Percentiles rank a stretch among this genome's conserved stretches.
phyloP scores from a whole-genome alignment of 345 rosid species.

The Zanthoxylum bungeanum region DNA sequence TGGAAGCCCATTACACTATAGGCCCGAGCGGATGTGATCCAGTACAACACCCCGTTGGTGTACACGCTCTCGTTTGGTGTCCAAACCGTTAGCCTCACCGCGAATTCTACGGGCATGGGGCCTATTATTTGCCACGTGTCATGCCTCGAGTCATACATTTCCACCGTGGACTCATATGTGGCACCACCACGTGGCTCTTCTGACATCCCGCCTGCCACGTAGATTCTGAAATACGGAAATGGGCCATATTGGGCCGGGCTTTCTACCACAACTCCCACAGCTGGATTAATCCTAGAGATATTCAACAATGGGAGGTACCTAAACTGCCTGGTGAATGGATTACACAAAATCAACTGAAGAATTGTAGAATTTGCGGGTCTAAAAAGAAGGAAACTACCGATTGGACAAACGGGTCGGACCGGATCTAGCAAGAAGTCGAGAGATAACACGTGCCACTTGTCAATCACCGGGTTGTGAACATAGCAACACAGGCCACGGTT shows the following conservation, averaged over 20 bases:
- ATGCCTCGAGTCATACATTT: constrained; percentile 38
- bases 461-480: constrained; percentile 32
- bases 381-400: constrained; percentile 41
- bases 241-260: constrained; percentile 6
- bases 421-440: constrained; percentile 34
- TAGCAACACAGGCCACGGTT: constrained; percentile 30
- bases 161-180: constrained; percentile 38
- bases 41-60: constrained; percentile 37
- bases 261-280: constrained; percentile 36
- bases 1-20: constrained; percentile 46
- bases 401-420: constrained; percentile 29
- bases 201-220: constrained; percentile 62
- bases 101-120: constrained; percentile 39
- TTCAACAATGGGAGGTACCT: constrained; percentile 37
- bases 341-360: constrained; percentile 34
- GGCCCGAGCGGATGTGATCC: constrained; percentile 62
- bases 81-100: constrained; percentile 61
- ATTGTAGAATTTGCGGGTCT: constrained; percentile 27
- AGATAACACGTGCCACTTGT: constrained; percentile 38
- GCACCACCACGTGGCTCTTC: constrained; percentile 31
- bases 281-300: constrained; percentile 40
- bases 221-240: constrained; percentile 26
- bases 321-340: constrained; percentile 42
- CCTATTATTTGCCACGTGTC: constrained; percentile 34
- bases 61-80: constrained; percentile 47